A percentile compares a stretch with the other conserved stretches of the same genome.
These are phyloP conservation scores for Eucommia ulmoides DNA, from an alignment of 257 asterid species.

Conservation along the genomic window DNA sequence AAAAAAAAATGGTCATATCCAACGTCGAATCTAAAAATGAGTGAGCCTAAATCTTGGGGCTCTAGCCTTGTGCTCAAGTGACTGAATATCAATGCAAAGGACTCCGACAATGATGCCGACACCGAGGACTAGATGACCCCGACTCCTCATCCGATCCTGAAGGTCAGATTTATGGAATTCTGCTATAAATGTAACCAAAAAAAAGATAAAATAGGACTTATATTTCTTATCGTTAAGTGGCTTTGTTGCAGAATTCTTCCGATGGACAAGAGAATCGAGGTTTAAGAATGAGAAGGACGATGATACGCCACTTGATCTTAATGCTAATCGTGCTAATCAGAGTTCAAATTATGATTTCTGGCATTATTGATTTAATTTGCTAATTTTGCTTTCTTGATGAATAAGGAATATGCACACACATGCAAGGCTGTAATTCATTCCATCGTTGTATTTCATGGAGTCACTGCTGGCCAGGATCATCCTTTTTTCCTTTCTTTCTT, in stretches of 20 bases:
- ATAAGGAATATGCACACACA: background rate
- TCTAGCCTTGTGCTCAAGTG: slow-evolving; percentile 77
- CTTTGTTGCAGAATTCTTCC: slow-evolving; percentile 24
- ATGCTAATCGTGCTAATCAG: slow-evolving; percentile 25
- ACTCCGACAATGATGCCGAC: slow-evolving; percentile 36
- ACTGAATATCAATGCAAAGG: slow-evolving; percentile 39
- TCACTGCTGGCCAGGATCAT: too few species aligned
- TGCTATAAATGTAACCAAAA: background rate
- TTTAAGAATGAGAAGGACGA: slow-evolving; percentile 37
- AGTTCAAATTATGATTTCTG: background rate
- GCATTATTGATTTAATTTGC: background rate
- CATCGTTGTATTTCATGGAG: too few species aligned
- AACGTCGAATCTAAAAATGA: too few species aligned
- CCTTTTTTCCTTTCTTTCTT: too few species aligned
- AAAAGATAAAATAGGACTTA: too few species aligned
- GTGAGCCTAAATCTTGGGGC: too few species aligned
- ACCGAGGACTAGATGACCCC: slow-evolving; percentile 50
- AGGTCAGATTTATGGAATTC: slow-evolving; percentile 17
- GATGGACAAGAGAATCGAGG: slow-evolving; percentile 35
- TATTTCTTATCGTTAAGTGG: background rate
- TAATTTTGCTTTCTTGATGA: background rate
- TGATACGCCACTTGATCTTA: slow-evolving; percentile 26
- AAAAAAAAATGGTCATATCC: too few species aligned
- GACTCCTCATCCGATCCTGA: slow-evolving; percentile 26
- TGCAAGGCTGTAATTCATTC: too few species aligned